Conservation (phyloP, 2,329 filamentous ascomycete genomes). For the Lachnellula hyalina region DNA sequence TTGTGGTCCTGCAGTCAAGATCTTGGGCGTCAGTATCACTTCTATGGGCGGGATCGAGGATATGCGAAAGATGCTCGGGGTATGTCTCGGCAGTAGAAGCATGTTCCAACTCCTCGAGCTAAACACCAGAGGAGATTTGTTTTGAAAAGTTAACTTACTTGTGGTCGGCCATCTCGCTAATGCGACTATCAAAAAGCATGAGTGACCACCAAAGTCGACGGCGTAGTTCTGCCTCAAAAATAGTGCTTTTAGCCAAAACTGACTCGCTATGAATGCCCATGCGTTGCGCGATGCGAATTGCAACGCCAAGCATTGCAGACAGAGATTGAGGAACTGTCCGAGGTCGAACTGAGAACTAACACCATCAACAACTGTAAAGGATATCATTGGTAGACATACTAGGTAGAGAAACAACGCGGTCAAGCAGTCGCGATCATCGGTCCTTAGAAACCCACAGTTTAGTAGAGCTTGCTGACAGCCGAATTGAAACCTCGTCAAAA, state of each 20-base stretch:
- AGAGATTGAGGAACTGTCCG: slow-evolving; percentile 53
- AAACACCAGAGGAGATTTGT: too few relatives aligned
- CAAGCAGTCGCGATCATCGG: slow-evolving; percentile 39
- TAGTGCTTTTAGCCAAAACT: slow-evolving; percentile 36
- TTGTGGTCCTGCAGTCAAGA: slow-evolving; percentile 31
- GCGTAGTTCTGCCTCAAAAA: slow-evolving; percentile 66
- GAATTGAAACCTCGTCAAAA: slow-evolving; percentile 39
- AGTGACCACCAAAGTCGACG: slow-evolving; percentile 70
- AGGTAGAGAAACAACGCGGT: slow-evolving; percentile 50
- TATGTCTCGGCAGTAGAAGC: too few relatives aligned
- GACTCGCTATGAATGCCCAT: slow-evolving; percentile 65
- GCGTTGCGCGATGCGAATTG: slow-evolving; percentile 61
- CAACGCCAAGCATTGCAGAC: slow-evolving; percentile 59
- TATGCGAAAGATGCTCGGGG: too few relatives aligned
- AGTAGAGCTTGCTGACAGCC: slow-evolving; percentile 42
- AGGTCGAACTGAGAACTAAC: slow-evolving; percentile 22
- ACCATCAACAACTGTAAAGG: slow-evolving; percentile 11
- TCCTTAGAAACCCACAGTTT: slow-evolving; percentile 38
- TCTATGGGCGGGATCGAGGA: too few relatives aligned
- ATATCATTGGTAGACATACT: slow-evolving; percentile 33
- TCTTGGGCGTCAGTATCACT: too few relatives aligned
- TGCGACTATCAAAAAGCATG: slow-evolving; percentile 61
- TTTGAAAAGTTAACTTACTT: too few relatives aligned
- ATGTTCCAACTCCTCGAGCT: too few relatives aligned
- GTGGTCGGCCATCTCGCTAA: slow-evolving; percentile 57